Conservation (phyloP, 73 alveolate genomes). For the Paramecium sonneborni region DNA sequence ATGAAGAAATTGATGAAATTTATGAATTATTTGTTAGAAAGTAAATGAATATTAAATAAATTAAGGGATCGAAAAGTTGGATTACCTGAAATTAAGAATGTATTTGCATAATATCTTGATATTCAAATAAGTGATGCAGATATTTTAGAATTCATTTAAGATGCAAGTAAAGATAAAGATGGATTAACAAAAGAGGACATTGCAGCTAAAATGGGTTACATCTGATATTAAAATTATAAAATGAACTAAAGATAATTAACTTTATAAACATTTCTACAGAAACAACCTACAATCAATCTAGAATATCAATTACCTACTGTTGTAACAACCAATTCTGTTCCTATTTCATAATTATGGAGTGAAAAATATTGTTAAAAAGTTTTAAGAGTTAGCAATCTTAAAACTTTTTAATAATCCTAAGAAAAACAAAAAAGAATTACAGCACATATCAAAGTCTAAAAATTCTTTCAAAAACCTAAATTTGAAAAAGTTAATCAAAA, state of each 20-base stretch:
- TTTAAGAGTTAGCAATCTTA: not conserved
- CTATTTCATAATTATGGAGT: not conserved
- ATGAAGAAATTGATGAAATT: conserved; percentile 66
- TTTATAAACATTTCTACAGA: not conserved
- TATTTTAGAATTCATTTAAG: conserved; percentile 60
- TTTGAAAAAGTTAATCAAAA: not conserved
- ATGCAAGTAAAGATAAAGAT: conserved; percentile 64
- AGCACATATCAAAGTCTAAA: conserved; percentile 1
- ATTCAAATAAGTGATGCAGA: conserved; percentile 68
- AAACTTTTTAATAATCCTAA: not conserved
- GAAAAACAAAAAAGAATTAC: not conserved
- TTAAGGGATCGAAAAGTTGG: conserved; percentile 61
- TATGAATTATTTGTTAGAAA: conserved; percentile 65
- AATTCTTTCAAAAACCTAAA: conserved; percentile 13
- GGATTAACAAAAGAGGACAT: conserved; percentile 55
- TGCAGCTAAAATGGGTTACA: conserved; percentile 51
- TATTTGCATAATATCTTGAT: conserved; percentile 62
- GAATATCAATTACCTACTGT: not conserved
- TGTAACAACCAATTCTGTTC: not conserved
- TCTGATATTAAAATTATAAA: not conserved
- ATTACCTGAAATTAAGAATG: conserved; percentile 52
- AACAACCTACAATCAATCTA: not conserved
- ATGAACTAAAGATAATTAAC: conserved; percentile 39
- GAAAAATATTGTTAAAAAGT: conserved; percentile 11
- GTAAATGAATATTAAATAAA: not conserved